These are phyloP conservation scores for Pleoardoris graminearum DNA, from an alignment of 2,329 filamentous ascomycete species.

Conservation along the genomic window DNA sequence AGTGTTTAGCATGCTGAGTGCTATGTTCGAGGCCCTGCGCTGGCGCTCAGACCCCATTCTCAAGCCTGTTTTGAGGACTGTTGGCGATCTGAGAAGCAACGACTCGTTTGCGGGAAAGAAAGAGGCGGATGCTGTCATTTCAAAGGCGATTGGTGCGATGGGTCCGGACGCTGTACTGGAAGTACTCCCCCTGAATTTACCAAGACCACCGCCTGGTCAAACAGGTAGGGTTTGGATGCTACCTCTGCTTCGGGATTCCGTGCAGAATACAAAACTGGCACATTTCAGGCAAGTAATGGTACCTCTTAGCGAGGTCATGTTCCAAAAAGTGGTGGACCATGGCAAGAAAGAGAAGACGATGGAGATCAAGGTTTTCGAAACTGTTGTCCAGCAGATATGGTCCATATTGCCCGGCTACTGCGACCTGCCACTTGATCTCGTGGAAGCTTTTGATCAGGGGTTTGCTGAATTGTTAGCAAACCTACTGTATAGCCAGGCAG, in stretches of 20 bases:
- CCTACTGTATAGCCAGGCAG: constrained; percentile 87
- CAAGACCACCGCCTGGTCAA: constrained; percentile 74
- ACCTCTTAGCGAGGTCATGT: constrained; percentile 86
- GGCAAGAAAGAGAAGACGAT: constrained; percentile 84
- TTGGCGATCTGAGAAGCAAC: constrained; percentile 86
- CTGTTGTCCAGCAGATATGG: constrained; percentile 94
- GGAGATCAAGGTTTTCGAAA: constrained; percentile 97
- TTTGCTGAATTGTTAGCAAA: constrained; percentile 93
- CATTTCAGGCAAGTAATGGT: constrained; percentile 88
- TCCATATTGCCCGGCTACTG: constrained; percentile 92
- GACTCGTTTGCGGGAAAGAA: constrained; percentile 92
- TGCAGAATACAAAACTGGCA: constrained; percentile 81
- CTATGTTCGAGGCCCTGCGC: constrained; percentile 82
- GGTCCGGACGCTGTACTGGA: constrained; percentile 82
- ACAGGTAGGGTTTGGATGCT: constrained; percentile 92
- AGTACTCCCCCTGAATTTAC: constrained; percentile 83
- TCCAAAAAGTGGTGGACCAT: constrained; percentile 83
- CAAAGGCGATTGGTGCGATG: constrained; percentile 85
- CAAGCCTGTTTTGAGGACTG: constrained; percentile 70
- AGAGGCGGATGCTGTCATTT: constrained; percentile 87
- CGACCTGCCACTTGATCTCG: constrained; percentile 78
- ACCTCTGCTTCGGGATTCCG: constrained; percentile 84
- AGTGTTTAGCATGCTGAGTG: constrained; percentile 84
- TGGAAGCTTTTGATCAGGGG: constrained; percentile 74
- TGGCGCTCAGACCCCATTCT: constrained; percentile 85